Evolutionary conservation across 2,329 filamentous ascomycete genomes (phyloP).

Genomic region (Penicillium palitans): DNA sequence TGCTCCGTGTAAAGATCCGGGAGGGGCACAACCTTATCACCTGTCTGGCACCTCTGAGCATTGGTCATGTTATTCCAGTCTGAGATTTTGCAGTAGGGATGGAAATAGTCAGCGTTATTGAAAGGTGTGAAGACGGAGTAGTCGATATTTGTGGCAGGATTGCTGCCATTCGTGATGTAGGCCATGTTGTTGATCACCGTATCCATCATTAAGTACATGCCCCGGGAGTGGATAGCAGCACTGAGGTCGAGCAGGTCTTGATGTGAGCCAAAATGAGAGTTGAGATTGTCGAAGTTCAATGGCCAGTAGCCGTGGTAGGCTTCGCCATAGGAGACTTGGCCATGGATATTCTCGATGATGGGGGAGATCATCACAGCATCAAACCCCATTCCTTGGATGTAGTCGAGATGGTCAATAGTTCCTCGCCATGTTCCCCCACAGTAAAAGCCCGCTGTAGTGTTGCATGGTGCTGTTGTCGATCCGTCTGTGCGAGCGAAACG

Average conservation of each 20-base stretch:
- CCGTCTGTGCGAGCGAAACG: slow-evolving; percentile 47
- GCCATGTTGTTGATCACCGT: slow-evolving; percentile 54
- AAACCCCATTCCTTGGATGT: slow-evolving; percentile 53
- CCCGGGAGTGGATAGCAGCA: slow-evolving; percentile 46
- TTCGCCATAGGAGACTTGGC: slow-evolving; percentile 42
- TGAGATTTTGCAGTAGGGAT: slow-evolving; percentile 29
- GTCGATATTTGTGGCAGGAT: slow-evolving; percentile 26
- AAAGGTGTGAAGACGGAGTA: slow-evolving; percentile 31
- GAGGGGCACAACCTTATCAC: slow-evolving; percentile 46
- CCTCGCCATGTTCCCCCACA: slow-evolving; percentile 56
- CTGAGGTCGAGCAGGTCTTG: slow-evolving; percentile 51
- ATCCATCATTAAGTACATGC: slow-evolving; percentile 56
- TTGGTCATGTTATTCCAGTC: slow-evolving; percentile 36
- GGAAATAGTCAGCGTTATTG: slow-evolving; percentile 36
- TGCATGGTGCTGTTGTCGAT: slow-evolving; percentile 35
- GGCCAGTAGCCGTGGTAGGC: slow-evolving; percentile 56
- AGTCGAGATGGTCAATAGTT: slow-evolving; percentile 51
- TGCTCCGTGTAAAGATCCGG: slow-evolving; percentile 51
- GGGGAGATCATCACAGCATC: slow-evolving; percentile 50
- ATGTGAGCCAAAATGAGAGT: slow-evolving; percentile 51
- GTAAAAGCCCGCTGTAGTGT: slow-evolving; percentile 38
- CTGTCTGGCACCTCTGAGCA: slow-evolving; percentile 23
- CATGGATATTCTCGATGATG: slow-evolving; percentile 43
- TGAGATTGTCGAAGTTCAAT: slow-evolving; percentile 50
- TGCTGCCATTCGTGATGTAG: slow-evolving; percentile 30